Evolutionary conservation across 2,329 filamentous ascomycete species (phyloP), one percentile per base, ranked within the genome.

Genomic region (Polytolypa hystricis): DNA sequence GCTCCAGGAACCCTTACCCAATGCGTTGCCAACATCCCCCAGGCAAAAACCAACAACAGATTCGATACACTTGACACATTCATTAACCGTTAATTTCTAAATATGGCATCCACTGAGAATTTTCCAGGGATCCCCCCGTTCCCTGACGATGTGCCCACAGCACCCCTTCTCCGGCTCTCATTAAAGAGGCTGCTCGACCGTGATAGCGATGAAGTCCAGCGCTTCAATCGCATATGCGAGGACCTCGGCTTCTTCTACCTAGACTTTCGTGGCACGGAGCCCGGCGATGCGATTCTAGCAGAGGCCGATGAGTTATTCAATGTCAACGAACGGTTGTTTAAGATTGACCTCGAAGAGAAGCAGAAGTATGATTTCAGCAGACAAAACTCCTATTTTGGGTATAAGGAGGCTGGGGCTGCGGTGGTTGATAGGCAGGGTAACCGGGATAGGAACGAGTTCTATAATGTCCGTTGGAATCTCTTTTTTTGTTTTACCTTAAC

Each of bases 241-340:
- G 62, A 71, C 3, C 55, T 74, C 1, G 71, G 71, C 1, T 74
- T 75, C 55, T 74, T 74, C 55, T 74, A 74, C 43, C 57, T 75
- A 5, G 67, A 74, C 43, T 51, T 74, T 2, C 53, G 57, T 15
- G 49, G 49, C 32, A 50, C 49, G 1, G 44, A 51, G 2, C 42
- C 56, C 12, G 67, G 67, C 4, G 47, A 57, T 10, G 47, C 48
- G 1, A 47, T 73, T 3, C 54, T 73, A 1, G 28, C 45, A 2
- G 56, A 67, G 38, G 64, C 65, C 2, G 59, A 70, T 27, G 39
- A 50, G 1, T 48, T 74, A 4, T 73, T 73, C 44, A 33, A 50
- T 2, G 51, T 72, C 4, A 65, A 62, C 41, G 53, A 63, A 34
- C 39, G 49, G 3, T 57, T 74, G 9, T 74, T 70, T 46, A 56